phyloP scores from a whole-genome alignment of 2,329 filamentous ascomycete genomes.

The Sarocladiaceae sp. region DNA sequence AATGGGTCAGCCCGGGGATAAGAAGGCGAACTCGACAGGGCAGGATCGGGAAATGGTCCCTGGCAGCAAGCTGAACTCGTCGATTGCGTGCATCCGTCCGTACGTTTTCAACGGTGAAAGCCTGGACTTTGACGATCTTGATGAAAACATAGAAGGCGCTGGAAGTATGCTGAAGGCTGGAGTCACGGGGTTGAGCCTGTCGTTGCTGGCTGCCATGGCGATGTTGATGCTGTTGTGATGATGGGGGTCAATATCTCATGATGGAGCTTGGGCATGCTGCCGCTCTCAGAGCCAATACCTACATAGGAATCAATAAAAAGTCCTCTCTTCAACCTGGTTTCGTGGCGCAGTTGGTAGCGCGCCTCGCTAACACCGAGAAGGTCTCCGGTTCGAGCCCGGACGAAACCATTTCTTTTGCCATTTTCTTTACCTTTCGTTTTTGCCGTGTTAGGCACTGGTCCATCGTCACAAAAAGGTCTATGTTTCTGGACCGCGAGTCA shows the following conservation, averaged over 20 bases:
- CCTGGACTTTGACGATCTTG: no score
- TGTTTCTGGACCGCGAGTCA: no score
- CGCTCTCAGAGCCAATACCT: no score
- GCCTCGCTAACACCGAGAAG: constrained; percentile 10
- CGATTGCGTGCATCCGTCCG: background rate
- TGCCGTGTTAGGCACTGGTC: background rate
- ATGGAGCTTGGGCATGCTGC: no score
- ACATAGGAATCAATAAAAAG: background rate
- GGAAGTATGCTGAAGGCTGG: background rate
- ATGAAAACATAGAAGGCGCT: no score
- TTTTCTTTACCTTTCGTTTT: no score
- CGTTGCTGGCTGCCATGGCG: background rate
- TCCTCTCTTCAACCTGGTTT: constrained; percentile 4
- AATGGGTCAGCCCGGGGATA: no score
- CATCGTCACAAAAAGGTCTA: background rate
- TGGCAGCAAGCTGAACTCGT: no score
- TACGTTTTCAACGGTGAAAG: background rate
- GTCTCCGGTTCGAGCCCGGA: constrained; percentile 10
- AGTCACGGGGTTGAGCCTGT: background rate
- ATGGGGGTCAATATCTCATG: no score
- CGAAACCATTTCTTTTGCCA: constrained; percentile 9
- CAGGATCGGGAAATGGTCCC: no score
- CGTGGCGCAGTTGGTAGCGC: constrained; percentile 10
- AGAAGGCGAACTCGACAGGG: no score
- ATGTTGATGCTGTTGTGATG: background rate